A percentile compares a stretch with the other conserved stretches of the same genome.
Evolutionary conservation across 1,139 yeast species (phyloP).

Genomic region (Diutina scorzettiae): DNA sequence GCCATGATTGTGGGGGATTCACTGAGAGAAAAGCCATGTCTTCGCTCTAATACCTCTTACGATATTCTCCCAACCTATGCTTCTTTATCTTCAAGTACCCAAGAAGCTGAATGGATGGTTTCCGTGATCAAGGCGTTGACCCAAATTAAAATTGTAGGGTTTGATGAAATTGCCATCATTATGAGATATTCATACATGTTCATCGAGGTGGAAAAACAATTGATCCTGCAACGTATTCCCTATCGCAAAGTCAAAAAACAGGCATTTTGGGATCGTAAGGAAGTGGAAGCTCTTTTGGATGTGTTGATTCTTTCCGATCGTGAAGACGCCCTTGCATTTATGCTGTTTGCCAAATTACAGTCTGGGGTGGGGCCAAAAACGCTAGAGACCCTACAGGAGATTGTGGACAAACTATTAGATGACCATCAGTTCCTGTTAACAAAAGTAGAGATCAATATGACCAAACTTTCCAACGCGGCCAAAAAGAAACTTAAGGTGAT

Average conservation of each 20-base stretch:
- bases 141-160: slow-evolving; percentile 16
- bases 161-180: slow-evolving; percentile 57
- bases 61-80: no score
- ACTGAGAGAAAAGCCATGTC: slow-evolving; percentile 15
- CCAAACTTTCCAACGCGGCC: slow-evolving; percentile 9
- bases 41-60: no score
- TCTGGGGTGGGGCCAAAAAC: slow-evolving; percentile 63
- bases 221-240: slow-evolving; percentile 45
- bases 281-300: slow-evolving; percentile 50
- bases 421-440: neutral
- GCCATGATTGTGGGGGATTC: slow-evolving; percentile 35
- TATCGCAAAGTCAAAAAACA: slow-evolving; percentile 58
- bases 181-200: slow-evolving; percentile 53
- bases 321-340: slow-evolving; percentile 48
- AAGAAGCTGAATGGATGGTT: slow-evolving; percentile 54
- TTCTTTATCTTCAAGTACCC: no score
- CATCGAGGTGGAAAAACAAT: slow-evolving; percentile 46
- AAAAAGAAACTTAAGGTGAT: slow-evolving; percentile 15
- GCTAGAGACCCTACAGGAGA: slow-evolving; percentile 24
- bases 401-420: slow-evolving; percentile 6
- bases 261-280: slow-evolving; percentile 72
- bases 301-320: slow-evolving; percentile 51
- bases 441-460: neutral
- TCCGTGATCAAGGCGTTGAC: slow-evolving; percentile 38
- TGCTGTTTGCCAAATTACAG: slow-evolving; percentile 42